phyloP scores from a whole-genome alignment of 805 yeast species.

The Yamadazyma takamatsuzukensis region DNA sequence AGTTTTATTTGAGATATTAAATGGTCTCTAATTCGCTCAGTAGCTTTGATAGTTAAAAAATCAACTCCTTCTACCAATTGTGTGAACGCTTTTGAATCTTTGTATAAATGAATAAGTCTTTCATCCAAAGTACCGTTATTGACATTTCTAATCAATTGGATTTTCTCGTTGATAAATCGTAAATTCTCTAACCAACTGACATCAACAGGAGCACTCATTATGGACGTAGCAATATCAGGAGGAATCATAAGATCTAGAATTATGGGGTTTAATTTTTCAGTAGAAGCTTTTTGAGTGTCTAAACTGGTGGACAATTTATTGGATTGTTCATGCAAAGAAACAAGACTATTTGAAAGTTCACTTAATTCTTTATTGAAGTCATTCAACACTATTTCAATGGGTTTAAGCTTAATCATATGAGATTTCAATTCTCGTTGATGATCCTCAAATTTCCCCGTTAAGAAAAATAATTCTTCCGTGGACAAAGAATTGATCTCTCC shows the following conservation, averaged over 20 bases:
- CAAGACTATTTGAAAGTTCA: conserved; percentile 28
- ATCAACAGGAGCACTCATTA: conserved; percentile 56
- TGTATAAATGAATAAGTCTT: conserved; percentile 7
- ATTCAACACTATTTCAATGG: conserved; percentile 50
- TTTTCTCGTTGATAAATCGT: conserved; percentile 54
- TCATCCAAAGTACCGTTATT: conserved; percentile 9
- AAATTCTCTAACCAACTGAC: conserved; percentile 66
- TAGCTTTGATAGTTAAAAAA: conserved; percentile 54
- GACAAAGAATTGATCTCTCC: conserved; percentile 5
- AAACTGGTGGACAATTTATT: conserved; percentile 25
- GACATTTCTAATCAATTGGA: conserved; percentile 40
- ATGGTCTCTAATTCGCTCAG: conserved; percentile 74
- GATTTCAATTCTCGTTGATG: conserved; percentile 22
- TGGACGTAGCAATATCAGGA: conserved; percentile 59
- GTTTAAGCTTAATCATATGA: conserved; percentile 38
- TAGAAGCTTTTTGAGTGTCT: conserved; percentile 21
- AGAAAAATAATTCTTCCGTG: conserved; percentile 5
- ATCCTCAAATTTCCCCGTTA: conserved; percentile 15
- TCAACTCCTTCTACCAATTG: conserved; percentile 39
- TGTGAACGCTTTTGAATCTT: conserved; percentile 18
- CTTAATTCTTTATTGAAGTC: conserved; percentile 53
- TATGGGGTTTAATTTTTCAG: conserved; percentile 61
- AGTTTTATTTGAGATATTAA: conserved; percentile 61
- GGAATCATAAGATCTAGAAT: conserved; percentile 74
- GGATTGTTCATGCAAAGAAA: conserved; percentile 33